Evolutionary conservation across 2,329 filamentous ascomycete genomes (phyloP), one percentile per base, ranked within the genome.

Genomic region (Alternaria atra): DNA sequence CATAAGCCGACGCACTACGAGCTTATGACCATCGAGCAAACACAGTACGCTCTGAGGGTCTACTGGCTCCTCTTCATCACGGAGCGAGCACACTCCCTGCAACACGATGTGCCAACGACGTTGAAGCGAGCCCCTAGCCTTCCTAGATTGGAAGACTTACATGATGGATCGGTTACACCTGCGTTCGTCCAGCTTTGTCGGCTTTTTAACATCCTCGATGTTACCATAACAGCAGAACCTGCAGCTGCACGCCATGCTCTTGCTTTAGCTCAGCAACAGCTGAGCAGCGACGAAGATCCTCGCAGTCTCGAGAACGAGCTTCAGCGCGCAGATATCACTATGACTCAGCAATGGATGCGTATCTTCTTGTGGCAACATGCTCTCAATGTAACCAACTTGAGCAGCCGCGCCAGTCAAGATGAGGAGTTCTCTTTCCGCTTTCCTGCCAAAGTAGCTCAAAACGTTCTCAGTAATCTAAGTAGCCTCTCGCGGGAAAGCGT

Each of bases 341-440:
- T 77, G 73, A 77, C 75, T 3, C 75, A 77, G 42, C 75, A 77
- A 48, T 77, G 75, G 75, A 77, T 77, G 75, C 71, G 75, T 6
- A 76, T 77, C 4, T 77, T 76, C 55, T 48, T 77, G 4, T 77
- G 75, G 75, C 75, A 77, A 51, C 72, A 77, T 60, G 73, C 75
- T n/a, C 59, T 77, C 17, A 69, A 71, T 23, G 75, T 77, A 4
- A 77, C 74, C 4, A 76, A 71, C 32, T 34, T 77, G 23, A 73
- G 72, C 44, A 72, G 73, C 27, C 65, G 63, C 23, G 39, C 58
- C 8, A 63, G 71, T 17, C 68, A 72, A 29, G 65, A 75, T 3
- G 73, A 75, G 42, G 75, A 75, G 17, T 77, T 77, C 39, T 77
- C 75, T 4, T 77, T 77, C 47, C 73, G 70, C 0, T 77, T 77